phyloP scores from a whole-genome alignment of 495 filamentous ascomycete species.

The Podospora fimiseda region DNA sequence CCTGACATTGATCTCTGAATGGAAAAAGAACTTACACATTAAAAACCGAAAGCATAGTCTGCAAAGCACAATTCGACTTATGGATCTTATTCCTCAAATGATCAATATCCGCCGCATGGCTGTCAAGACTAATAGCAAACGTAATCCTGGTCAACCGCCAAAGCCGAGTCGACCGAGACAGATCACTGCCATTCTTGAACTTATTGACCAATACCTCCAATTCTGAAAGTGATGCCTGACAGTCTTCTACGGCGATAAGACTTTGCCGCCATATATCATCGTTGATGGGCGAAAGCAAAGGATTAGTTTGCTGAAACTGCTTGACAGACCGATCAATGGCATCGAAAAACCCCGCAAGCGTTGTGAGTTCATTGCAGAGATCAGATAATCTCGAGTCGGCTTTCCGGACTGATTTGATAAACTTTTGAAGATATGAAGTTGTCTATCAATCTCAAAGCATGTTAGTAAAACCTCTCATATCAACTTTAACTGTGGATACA shows the following conservation, averaged over 20 bases:
- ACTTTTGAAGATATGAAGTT: neutral
- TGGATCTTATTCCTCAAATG: neutral
- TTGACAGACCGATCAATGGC: neutral
- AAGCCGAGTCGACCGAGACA: neutral
- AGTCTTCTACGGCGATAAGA: neutral
- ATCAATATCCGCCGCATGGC: neutral
- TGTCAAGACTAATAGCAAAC: neutral
- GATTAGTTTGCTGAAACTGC: neutral
- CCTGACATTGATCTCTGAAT: neutral
- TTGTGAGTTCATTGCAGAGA: neutral
- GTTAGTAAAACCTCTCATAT: neutral
- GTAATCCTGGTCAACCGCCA: neutral
- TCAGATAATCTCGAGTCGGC: conserved; percentile 1
- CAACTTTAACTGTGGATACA: neutral
- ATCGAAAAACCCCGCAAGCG: neutral
- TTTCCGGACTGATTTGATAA: neutral
- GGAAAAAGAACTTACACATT: neutral
- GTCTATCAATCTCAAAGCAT: neutral
- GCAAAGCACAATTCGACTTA: conserved; percentile 5
- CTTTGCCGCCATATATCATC: neutral
- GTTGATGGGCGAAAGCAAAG: neutral
- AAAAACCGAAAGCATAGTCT: neutral
- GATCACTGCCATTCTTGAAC: neutral
- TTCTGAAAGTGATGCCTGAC: neutral
- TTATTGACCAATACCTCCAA: neutral